Conservation (phyloP, 164 flowering plant species). For the Vitis labrusca region DNA sequence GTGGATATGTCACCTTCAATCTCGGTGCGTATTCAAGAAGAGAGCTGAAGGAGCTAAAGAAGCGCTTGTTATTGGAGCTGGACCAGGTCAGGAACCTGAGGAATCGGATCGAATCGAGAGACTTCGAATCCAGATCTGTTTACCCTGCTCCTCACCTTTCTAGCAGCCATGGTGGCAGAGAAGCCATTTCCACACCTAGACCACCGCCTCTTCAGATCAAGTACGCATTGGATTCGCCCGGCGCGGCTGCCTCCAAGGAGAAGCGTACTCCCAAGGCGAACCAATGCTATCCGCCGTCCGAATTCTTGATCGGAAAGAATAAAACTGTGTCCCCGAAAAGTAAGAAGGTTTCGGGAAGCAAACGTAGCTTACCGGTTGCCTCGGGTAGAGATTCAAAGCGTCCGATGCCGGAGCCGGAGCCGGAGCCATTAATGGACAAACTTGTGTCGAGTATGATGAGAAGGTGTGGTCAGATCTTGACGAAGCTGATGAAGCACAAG, state of each 20-base stretch:
- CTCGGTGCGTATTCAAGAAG: slow-evolving; percentile 27
- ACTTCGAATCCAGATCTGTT: slow-evolving; percentile 25
- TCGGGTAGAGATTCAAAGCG: slow-evolving; percentile 1
- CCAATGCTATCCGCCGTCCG: neutral
- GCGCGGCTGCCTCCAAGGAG: neutral
- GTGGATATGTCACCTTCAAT: slow-evolving; percentile 22
- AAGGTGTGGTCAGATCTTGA: slow-evolving; percentile 24
- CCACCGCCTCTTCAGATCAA: slow-evolving; percentile 1
- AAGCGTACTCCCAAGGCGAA: slow-evolving; percentile 2
- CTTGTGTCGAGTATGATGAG: slow-evolving; percentile 15
- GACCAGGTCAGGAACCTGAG: slow-evolving; percentile 37
- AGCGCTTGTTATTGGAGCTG: slow-evolving; percentile 40
- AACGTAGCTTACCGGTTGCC: slow-evolving; percentile 15
- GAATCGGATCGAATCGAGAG: slow-evolving; percentile 42
- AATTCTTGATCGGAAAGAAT: neutral
- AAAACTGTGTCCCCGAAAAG: neutral
- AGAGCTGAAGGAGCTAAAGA: slow-evolving; percentile 45
- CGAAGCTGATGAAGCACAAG: slow-evolving; percentile 29
- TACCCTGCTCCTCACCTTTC: slow-evolving; percentile 4
- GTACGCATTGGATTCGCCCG: neutral
- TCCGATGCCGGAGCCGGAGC: neutral
- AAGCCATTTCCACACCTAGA: neutral
- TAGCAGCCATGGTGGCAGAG: neutral
- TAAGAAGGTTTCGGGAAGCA: slow-evolving; percentile 31
- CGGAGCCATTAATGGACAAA: neutral